Evolutionary conservation across 345 rosid species (phyloP).

Genomic region (Xanthoceras sorbifolium): DNA sequence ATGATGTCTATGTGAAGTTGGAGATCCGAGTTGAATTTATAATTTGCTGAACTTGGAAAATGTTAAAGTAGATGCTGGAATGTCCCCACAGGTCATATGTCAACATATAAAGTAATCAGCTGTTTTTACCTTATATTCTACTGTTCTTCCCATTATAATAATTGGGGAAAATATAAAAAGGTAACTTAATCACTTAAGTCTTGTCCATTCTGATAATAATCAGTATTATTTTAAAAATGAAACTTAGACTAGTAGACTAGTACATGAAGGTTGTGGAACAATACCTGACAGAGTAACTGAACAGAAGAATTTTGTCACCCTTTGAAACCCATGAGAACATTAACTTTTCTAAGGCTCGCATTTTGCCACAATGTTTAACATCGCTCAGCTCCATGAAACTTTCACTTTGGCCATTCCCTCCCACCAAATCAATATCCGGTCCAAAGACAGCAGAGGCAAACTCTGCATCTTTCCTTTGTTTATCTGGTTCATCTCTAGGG

Average conservation of each 20-base stretch:
- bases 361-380: conserved; percentile 88
- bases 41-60: conserved; percentile 4
- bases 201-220: not conserved
- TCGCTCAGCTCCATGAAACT: conserved; percentile 86
- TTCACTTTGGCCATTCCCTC: conserved; percentile 69
- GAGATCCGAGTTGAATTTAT: not conserved
- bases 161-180: not conserved
- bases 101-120: not conserved
- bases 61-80: not conserved
- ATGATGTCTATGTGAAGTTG: not conserved
- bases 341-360: conserved; percentile 82
- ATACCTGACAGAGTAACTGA: conserved; percentile 95
- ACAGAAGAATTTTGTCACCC: conserved; percentile 94
- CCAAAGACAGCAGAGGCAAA: conserved; percentile 86
- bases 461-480: conserved; percentile 89
- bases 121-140: not conserved
- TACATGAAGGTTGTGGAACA: not conserved
- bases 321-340: conserved; percentile 74
- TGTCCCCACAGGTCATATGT: not conserved
- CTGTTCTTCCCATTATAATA: not conserved
- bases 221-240: not conserved
- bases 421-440: conserved; percentile 71
- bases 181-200: not conserved
- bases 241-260: not conserved
- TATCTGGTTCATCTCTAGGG: conserved; percentile 78